Base-by-base conservation (phyloP, 371 early-diverging fungal species). In the Batkoa obscura region DNA sequence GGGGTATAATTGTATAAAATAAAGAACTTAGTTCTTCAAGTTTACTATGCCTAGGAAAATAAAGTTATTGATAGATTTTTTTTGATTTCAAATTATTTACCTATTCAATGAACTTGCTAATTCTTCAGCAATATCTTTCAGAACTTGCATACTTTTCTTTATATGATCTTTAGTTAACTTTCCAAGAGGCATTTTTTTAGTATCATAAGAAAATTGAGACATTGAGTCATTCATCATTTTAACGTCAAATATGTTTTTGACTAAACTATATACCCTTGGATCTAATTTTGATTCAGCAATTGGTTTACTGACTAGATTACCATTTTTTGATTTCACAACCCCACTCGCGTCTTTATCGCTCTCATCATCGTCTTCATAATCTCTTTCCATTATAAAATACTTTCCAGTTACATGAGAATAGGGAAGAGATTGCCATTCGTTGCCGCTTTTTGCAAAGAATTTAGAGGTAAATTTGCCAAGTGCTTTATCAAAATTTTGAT, bases 111-210 rank as follows among this genome's bases (percentile, higher is more conserved):
- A 23, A 23, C 23, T 23, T 23, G 23, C 23, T 23, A 23, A 23
- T 41, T 60, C 73, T n/a, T 64, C 68, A 17, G 69, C 60, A 47
- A 76, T 67, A 49, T 59, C 32, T 60, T 72, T 69, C 37, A 79
- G 67, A 33, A 68, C 67, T 8, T 62, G 48, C 59, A 73, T 77
- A 9, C 74, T 76, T 51, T 69, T 56, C 32, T 65, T 62, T 34
- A 79, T 72, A 3, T 68, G 68, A 0, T 55, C 50, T 59, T 77
- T 80, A 15, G 71, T 69, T 15, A 79, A 66, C 57, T 80, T 77
- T 9, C 80, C 80, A 4, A 80, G 65, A 1, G 80, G 80, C 73
- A 79, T 79, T 32, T 71, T 68, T 35, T 71, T 58, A 55, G 75
- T 75, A 58, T 69, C 75, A 60, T 60, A 67, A 65, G 53, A 31